phyloP scores from a whole-genome alignment of 768 basidiomycete species.

The Asterophora parasitica region DNA sequence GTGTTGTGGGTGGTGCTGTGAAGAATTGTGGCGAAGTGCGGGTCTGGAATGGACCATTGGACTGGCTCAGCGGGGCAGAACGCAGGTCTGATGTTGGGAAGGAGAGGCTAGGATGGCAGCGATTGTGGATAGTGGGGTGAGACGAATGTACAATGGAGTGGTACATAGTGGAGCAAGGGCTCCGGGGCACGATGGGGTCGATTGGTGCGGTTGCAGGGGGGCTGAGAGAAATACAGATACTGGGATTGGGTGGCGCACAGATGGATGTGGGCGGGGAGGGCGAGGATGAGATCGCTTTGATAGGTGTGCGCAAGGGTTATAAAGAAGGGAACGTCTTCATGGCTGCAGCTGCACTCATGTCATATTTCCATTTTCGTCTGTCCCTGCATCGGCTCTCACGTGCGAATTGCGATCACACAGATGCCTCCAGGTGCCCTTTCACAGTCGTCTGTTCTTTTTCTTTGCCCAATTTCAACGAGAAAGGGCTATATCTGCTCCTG shows the following conservation, averaged over 20 bases:
- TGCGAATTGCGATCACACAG: conserved; percentile 15
- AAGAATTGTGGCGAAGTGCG: conserved; percentile 9
- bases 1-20: conserved; percentile 13
- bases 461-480: not conserved
- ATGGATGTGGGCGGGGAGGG: conserved; percentile 8
- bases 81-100: conserved; percentile 38
- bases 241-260: too few relatives aligned
- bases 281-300: conserved; percentile 12
- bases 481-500: not conserved
- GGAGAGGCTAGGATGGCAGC: conserved; percentile 19
- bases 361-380: conserved; percentile 33
- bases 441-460: not conserved
- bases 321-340: conserved; percentile 21
- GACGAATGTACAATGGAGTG: conserved; percentile 11
- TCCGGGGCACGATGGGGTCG: conserved; percentile 9
- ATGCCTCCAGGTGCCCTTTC: conserved; percentile 10
- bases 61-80: conserved; percentile 15
- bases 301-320: conserved; percentile 16
- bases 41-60: not conserved
- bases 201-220: too few relatives aligned
- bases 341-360: conserved; percentile 19
- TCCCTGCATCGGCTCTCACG: conserved; percentile 17
- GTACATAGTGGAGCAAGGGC: conserved; percentile 5
- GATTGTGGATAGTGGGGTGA: conserved; percentile 14
- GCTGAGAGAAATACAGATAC: too few relatives aligned